Conservation (phyloP, 371 early-diverging fungal species). For the Actinomortierella ambigua region DNA sequence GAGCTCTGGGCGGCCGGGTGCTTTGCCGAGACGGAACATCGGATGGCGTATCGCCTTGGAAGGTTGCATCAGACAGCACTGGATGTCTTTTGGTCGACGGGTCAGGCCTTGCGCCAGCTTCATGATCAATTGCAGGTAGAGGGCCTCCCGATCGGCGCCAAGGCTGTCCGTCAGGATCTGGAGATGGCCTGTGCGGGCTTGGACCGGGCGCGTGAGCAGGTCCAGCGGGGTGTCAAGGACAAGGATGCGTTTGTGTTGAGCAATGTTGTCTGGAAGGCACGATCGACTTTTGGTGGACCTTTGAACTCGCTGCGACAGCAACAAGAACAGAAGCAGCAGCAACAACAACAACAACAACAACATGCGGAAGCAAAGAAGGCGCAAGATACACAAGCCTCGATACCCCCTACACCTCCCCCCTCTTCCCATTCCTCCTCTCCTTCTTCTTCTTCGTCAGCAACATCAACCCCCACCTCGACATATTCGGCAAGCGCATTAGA, state of each 20-base stretch:
- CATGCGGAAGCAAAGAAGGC: conserved; percentile 2
- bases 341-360: too few species aligned
- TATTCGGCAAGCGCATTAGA: conserved; percentile 24
- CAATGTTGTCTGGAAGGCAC: conserved; percentile 42
- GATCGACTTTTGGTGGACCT: conserved; percentile 23
- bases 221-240: conserved; percentile 33
- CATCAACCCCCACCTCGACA: too few species aligned
- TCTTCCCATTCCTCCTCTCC: too few species aligned
- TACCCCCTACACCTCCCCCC: conserved; percentile 4
- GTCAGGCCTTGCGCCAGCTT: conserved; percentile 21
- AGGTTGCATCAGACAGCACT: conserved; percentile 39
- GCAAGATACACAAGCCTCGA: conserved; percentile 4
- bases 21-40: conserved; percentile 46
- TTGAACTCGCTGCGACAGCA: too few species aligned
- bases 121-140: conserved; percentile 14
- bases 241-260: conserved; percentile 44
- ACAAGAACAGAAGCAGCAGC: too few species aligned
- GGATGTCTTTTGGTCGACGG: conserved; percentile 34
- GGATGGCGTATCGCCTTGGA: conserved; percentile 45
- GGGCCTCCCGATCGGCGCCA: conserved; percentile 26
- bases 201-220: conserved; percentile 9
- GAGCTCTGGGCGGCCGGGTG: conserved; percentile 39
- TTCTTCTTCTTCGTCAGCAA: too few species aligned
- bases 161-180: conserved; percentile 21
- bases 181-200: conserved; percentile 21